Evolutionary conservation across 306 rosid species (phyloP).

Genomic region (Sesbania bispinosa): DNA sequence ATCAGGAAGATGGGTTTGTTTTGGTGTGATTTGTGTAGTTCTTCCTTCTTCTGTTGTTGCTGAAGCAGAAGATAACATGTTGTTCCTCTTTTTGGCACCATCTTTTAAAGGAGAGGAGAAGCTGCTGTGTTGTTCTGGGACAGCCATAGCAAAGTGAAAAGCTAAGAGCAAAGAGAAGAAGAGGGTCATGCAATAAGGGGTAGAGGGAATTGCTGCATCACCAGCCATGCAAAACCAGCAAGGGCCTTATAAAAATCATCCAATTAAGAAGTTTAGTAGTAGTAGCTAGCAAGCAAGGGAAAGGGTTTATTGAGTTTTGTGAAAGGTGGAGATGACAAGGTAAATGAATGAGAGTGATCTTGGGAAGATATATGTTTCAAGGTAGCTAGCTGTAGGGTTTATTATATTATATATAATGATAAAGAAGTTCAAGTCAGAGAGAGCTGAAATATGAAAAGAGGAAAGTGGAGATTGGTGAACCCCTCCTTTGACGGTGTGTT

Average conservation of each 20-base stretch:
- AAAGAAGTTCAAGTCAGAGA: conserved; percentile 29
- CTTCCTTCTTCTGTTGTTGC: conserved; percentile 19
- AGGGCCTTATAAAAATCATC: conserved; percentile 28
- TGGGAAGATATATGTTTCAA: conserved; percentile 17
- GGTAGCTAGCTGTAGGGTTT: conserved; percentile 27
- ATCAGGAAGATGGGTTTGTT: conserved; percentile 23
- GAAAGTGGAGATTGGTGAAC: conserved; percentile 35
- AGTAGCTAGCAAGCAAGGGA: neutral
- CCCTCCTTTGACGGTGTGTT: conserved; percentile 36
- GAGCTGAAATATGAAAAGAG: conserved; percentile 33
- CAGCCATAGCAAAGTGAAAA: conserved; percentile 38
- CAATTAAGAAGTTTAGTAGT: conserved; percentile 15
- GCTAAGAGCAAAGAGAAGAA: conserved; percentile 46
- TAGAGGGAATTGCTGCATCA: conserved; percentile 33
- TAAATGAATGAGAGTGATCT: neutral
- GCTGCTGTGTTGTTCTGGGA: conserved; percentile 7
- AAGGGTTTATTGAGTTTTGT: conserved; percentile 4
- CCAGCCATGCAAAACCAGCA: conserved; percentile 59
- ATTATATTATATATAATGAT: conserved; percentile 17
- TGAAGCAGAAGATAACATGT: conserved; percentile 12
- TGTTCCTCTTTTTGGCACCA: conserved; percentile 18
- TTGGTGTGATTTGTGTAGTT: conserved; percentile 6
- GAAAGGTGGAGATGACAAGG: conserved; percentile 17
- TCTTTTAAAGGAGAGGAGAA: conserved; percentile 20
- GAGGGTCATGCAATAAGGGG: conserved; percentile 26